Percentiles rank a stretch among this genome's conserved stretches.
Conservation (phyloP, 169 alveolate species). For the Eimeria falciformis region DNA sequence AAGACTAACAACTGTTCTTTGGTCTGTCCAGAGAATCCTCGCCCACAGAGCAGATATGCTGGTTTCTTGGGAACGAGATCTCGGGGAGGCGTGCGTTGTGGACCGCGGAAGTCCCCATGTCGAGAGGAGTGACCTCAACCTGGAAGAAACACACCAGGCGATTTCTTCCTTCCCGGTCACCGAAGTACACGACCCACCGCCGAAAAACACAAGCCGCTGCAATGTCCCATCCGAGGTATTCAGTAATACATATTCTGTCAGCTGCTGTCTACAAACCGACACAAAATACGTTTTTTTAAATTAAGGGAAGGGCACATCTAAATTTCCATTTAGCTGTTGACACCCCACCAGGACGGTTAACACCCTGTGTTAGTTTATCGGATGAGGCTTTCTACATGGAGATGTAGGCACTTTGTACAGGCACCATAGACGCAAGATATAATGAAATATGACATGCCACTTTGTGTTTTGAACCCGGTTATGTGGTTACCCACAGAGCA, state of each 20-base stretch:
- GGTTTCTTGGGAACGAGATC: constrained; percentile 61
- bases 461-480: not conserved
- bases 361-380: not conserved
- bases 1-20: too few relatives aligned
- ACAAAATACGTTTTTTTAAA: too few relatives aligned
- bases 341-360: too few relatives aligned
- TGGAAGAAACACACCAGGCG: constrained; percentile 29
- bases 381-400: not conserved
- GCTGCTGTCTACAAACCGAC: not conserved
- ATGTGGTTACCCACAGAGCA: constrained; percentile 36
- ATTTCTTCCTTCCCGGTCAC: constrained; percentile 70
- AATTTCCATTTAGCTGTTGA: too few relatives aligned
- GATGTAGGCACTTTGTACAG: not conserved
- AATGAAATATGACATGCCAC: too few relatives aligned
- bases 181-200: constrained; percentile 70
- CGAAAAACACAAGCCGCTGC: constrained; percentile 72
- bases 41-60: constrained; percentile 3
- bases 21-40: not conserved
- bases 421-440: not conserved
- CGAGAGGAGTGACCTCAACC: constrained; percentile 36
- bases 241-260: too few relatives aligned
- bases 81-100: constrained; percentile 55
- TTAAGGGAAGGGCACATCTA: too few relatives aligned
- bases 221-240: constrained; percentile 71
- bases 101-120: constrained; percentile 60